Evolutionary conservation across 2,329 filamentous ascomycete species (phyloP).

Genomic region (Davidsoniella neocaledoniae): DNA sequence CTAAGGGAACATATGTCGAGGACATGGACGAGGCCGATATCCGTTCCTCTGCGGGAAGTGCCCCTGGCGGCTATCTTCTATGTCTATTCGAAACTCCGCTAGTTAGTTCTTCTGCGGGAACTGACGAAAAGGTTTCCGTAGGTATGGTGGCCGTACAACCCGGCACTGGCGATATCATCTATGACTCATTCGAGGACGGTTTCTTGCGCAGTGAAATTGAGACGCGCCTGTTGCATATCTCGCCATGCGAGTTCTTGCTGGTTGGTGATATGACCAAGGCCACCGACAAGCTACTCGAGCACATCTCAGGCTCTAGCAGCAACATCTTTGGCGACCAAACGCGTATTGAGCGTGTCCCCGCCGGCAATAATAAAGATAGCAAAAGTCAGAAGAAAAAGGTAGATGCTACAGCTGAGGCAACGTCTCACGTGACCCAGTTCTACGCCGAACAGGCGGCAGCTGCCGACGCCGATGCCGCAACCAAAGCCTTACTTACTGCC

Average conservation of each 20-base stretch:
- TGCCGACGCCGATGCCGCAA: conserved; percentile 26
- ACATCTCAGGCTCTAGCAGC: conserved; percentile 74
- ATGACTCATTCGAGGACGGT: conserved; percentile 89
- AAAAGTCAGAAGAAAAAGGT: neutral
- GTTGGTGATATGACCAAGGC: conserved; percentile 80
- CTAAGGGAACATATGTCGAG: conserved; percentile 94
- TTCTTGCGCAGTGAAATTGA: conserved; percentile 97
- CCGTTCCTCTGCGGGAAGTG: conserved; percentile 35
- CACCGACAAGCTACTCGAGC: conserved; percentile 80
- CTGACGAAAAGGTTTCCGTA: conserved; percentile 84
- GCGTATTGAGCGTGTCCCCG: conserved; percentile 55
- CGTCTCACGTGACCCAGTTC: conserved; percentile 84
- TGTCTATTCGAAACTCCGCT: conserved; percentile 76
- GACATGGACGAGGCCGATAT: conserved; percentile 51
- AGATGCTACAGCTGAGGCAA: conserved; percentile 17
- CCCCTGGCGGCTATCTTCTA: conserved; percentile 70
- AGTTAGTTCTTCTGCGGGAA: conserved; percentile 56
- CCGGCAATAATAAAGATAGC: neutral
- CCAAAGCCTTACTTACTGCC: conserved; percentile 60
- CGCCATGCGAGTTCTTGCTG: conserved; percentile 86
- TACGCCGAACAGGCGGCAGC: conserved; percentile 73
- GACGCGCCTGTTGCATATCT: conserved; percentile 85
- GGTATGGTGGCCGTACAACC: conserved; percentile 90
- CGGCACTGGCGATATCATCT: conserved; percentile 86
- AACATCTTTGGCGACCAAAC: conserved; percentile 88